A percentile compares a stretch with the other conserved stretches of the same genome.
These are phyloP conservation scores for Solanum ahanhuiri DNA, from an alignment of 257 asterid genomes.

Conservation along the genomic window DNA sequence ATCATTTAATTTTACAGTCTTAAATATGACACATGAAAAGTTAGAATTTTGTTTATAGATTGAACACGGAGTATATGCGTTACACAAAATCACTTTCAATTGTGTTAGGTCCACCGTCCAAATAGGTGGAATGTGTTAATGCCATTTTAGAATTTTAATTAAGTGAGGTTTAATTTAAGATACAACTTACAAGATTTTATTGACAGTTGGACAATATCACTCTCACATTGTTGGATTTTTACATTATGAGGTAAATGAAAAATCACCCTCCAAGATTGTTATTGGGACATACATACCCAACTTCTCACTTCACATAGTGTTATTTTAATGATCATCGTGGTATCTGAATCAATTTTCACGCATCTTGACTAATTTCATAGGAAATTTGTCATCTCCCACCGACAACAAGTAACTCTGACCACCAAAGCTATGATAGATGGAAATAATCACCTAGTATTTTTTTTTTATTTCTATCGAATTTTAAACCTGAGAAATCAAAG, in stretches of 20 bases:
- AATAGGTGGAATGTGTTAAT: background rate
- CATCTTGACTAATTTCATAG: no score
- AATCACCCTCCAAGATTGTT: background rate
- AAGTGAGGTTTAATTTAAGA: background rate
- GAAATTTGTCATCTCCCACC: no score
- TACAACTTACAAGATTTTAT: background rate
- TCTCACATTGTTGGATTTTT: background rate
- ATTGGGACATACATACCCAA: no score
- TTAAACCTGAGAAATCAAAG: no score
- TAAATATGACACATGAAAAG: background rate
- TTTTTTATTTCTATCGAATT: rapidly evolving
- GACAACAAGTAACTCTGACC: no score
- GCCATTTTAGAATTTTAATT: background rate
- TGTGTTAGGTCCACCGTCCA: background rate
- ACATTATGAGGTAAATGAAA: background rate
- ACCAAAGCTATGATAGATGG: no score
- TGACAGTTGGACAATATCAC: background rate
- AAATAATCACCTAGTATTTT: no score
- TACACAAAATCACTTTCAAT: background rate
- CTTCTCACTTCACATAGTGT: no score
- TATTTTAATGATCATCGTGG: no score
- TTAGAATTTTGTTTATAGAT: no score
- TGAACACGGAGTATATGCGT: background rate
- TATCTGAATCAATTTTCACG: no score
- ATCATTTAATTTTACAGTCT: no score